Evolutionary conservation across 768 basidiomycete genomes (phyloP).

Genomic region (Rhizopogon vesiculosus): DNA sequence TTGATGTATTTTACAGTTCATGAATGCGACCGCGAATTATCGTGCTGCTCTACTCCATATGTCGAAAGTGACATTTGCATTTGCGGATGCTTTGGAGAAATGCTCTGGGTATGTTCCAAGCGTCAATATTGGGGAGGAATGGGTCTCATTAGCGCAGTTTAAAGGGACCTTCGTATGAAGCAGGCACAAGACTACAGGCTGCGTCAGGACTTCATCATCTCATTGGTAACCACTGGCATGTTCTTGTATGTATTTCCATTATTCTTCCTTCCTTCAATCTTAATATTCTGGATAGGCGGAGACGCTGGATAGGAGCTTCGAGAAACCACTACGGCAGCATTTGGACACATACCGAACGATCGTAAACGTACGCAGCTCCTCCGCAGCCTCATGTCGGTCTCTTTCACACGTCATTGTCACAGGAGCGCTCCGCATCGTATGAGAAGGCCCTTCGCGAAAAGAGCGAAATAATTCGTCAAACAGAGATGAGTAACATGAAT

Average conservation of each 20-base stretch:
- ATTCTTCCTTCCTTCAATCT: slow-evolving; percentile 2
- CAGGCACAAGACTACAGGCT: slow-evolving; percentile 79
- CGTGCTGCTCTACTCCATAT: slow-evolving; percentile 75
- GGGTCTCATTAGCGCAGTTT: slow-evolving; percentile 37
- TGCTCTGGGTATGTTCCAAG: slow-evolving; percentile 65
- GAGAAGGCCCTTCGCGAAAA: slow-evolving; percentile 80
- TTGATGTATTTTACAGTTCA: slow-evolving; percentile 50
- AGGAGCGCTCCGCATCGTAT: slow-evolving; percentile 85
- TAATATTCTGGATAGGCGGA: slow-evolving; percentile 53
- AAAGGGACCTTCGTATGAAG: slow-evolving; percentile 76
- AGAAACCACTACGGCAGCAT: slow-evolving; percentile 83
- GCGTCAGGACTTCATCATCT: slow-evolving; percentile 88
- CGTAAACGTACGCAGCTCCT: slow-evolving; percentile 49
- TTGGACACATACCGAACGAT: slow-evolving; percentile 73
- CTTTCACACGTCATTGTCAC: slow-evolving; percentile 8
- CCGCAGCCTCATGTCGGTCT: slow-evolving; percentile 1
- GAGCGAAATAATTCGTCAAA: slow-evolving; percentile 79
- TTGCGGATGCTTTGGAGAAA: slow-evolving; percentile 82
- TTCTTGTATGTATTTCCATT: slow-evolving; percentile 55
- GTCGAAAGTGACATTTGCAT: slow-evolving; percentile 77
- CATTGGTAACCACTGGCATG: slow-evolving; percentile 89
- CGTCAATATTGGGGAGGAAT: background rate
- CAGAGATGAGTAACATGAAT: slow-evolving; percentile 82
- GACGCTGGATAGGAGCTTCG: slow-evolving; percentile 81
- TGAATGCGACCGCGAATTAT: slow-evolving; percentile 73